Base-by-base conservation (phyloP, 768 basidiomycete species). In the Collybia sordida region DNA sequence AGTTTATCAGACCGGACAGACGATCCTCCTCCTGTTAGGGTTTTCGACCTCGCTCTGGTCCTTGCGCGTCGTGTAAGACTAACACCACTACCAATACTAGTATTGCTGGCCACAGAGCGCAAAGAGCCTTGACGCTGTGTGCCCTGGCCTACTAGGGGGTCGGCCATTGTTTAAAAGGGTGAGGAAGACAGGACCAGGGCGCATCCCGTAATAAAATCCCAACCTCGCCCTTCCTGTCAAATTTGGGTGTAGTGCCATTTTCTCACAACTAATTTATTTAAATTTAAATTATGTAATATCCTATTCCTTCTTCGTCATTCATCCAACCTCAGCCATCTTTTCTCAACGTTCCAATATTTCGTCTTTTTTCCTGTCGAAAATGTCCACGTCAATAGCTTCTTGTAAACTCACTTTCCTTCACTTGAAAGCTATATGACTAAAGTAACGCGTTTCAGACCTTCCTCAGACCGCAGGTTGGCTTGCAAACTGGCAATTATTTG, bases 401-500 rank as follows among this genome's bases (percentile, higher is more conserved):
- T 58, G 48, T 60, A 31, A 52, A 48, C 41, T 42, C 49, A 15
- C 22, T 25, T 27, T 38, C 1, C 25, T 40, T 24, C 9, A 21
- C 9, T 18, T 28, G 14, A 18, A 5, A 23, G 11, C 37, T 12
- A 11, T 22, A 22, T 23, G 34, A 24, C 35, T 39, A 11, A 45
- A 23, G 49, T 60, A 47, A 57, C 39, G 4, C 23, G 18, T 21
- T 23, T 9, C 49, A 88, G 86, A 74, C 59, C 73, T 93, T 8
- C 91, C 90, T 0, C 71, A 82, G 42, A 70, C 74, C 12, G 71
- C 72, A 6, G 95, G 94, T 23, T 75, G 79, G 62, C 80, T 99
- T 7, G 92, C 93, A 1, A 79, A 83, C 65, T 98, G 94, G 93
- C 88, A 93, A 67, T 80, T 97, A 45, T 59, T 95, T 52, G 82